Base-by-base conservation (phyloP, 73 alveolate genomes). In the Blepharisma japonicum region DNA sequence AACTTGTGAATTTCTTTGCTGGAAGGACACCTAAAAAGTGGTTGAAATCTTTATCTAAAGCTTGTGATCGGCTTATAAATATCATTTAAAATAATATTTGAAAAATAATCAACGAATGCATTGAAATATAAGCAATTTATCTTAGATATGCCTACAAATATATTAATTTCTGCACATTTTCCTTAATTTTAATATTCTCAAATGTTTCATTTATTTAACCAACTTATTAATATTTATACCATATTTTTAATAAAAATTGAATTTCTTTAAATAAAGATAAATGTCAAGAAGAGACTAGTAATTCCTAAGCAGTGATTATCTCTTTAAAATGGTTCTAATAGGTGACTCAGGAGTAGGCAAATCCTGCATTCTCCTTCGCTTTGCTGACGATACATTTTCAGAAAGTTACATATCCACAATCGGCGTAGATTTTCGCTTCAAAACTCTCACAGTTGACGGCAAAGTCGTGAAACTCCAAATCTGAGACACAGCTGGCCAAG, bases 11-110 rank as follows among this genome's bases (percentile, higher is more conserved):
- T 78, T 90, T 82, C 87, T 91, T 88, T 45, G 93, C 99, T 6
- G 92, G 93, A 14, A 93, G 79, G 67, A 93, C 97, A 7, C 97
- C 99, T 6, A 89, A 80, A 68, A 78, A 88, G 68, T 95, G 99
- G 99, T 81, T 93, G 45, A 82, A 80, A 56, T 86, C 90, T 51
- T 74, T 93, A 42, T 55, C 77, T 7, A 87, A 86, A 56, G 98
- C 98, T 21, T 95, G 99, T 5, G 4, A 32, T 32, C 42, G 42
- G 42, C 42, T 32, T 32, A 32, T 32, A 3, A 32, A 32, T 32
- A 32, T 3, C 42, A 32, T 32, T 32, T 32, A 32, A 50, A 20
- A 53, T n/a, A 53, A 53, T 53, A 53, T 14, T 53, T 20, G 68
- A 53, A 53, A 53, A 53, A 53, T 53, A 53, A 53, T 14, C 0